phyloP scores from a whole-genome alignment of 1,139 yeast genomes.

The Entelexis sorbosivorans region DNA sequence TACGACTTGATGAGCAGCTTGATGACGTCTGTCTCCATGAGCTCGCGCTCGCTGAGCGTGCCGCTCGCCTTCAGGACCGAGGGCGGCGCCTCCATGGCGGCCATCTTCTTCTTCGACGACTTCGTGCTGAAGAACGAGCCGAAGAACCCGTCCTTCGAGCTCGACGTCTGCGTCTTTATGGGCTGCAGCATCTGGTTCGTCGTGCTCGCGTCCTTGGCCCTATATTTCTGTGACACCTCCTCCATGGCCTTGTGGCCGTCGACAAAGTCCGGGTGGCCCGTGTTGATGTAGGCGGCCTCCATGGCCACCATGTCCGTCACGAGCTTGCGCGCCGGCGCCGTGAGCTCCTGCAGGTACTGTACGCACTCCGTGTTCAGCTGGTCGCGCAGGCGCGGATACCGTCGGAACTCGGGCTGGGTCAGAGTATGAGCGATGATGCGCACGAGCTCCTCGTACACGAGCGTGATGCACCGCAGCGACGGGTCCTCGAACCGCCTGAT shows the following conservation, averaged over 20 bases:
- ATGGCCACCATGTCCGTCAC: constrained; percentile 71
- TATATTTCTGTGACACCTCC: constrained; percentile 81
- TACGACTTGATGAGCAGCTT: constrained; percentile 83
- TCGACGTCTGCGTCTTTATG: constrained; percentile 21
- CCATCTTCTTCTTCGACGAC: constrained; percentile 65
- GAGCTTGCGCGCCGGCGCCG: constrained; percentile 74
- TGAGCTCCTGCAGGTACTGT: constrained; percentile 66
- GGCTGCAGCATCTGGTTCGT: constrained; percentile 22
- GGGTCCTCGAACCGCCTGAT: constrained; percentile 94
- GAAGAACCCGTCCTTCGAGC: constrained; percentile 55
- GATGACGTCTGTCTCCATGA: constrained; percentile 93
- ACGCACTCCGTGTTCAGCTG: constrained; percentile 71
- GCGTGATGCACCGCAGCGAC: constrained; percentile 71
- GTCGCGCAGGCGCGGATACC: constrained; percentile 86
- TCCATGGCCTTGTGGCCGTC: constrained; percentile 95
- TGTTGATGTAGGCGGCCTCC: constrained; percentile 89
- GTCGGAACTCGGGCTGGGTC: constrained; percentile 65
- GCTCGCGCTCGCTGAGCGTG: constrained; percentile 86
- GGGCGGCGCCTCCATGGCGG: constrained; percentile 96
- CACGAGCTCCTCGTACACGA: constrained; percentile 88
- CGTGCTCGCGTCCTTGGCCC: constrained; percentile 44
- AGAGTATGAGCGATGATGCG: constrained; percentile 80
- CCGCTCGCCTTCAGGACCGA: constrained; percentile 91
- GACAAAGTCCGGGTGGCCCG: constrained; percentile 93
- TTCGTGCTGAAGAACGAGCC: constrained; percentile 90